These are phyloP conservation scores for Quercus engelmannii DNA, from an alignment of 306 rosid genomes.

Conservation along the genomic window DNA sequence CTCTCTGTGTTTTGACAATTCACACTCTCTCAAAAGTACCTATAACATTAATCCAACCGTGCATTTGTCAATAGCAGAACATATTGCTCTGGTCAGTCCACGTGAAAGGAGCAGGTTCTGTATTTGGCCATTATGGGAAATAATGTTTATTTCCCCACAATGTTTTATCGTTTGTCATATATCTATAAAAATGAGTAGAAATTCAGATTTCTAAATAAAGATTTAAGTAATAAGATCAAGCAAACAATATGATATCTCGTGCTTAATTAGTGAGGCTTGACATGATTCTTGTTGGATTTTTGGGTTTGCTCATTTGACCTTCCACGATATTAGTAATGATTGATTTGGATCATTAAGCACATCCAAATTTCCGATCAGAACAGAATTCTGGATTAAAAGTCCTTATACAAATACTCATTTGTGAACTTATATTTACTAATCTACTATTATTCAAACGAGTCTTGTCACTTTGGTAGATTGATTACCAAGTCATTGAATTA, in stretches of 20 bases:
- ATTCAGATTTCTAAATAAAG: neutral
- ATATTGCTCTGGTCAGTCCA: neutral
- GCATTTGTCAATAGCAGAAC: neutral
- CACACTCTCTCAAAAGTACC: neutral
- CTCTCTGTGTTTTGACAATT: neutral
- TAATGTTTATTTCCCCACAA: no score
- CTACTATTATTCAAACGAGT: neutral
- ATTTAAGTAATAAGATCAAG: neutral
- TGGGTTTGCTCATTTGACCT: neutral
- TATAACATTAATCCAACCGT: neutral
- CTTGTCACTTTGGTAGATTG: neutral
- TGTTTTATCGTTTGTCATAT: no score
- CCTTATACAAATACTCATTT: neutral
- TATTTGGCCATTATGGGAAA: neutral
- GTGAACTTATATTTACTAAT: neutral
- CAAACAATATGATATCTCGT: neutral
- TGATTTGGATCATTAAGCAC: neutral
- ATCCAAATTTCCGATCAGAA: neutral
- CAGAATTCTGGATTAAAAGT: neutral
- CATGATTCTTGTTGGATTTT: neutral
- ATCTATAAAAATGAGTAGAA: neutral
- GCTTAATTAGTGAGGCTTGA: neutral
- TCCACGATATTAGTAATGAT: neutral
- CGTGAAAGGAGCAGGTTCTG: neutral
- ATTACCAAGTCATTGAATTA: neutral